Conservation (phyloP, 208 protist species). For the Porcisia hertigi region DNA sequence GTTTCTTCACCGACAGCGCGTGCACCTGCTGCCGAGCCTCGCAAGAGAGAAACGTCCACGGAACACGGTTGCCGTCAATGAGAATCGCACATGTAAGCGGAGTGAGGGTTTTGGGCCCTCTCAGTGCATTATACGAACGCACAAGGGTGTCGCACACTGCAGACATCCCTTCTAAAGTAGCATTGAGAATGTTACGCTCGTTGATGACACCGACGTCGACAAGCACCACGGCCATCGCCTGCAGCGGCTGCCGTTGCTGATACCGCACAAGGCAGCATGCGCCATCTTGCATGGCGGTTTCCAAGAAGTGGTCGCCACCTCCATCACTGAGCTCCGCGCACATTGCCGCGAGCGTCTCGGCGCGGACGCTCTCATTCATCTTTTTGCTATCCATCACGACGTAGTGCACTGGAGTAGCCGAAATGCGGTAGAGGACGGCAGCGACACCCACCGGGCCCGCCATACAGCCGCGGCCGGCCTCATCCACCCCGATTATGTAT, state of each 20-base stretch:
- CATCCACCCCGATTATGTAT: conserved; percentile 57
- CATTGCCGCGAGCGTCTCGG: conserved; percentile 21
- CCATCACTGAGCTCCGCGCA: conserved; percentile 17
- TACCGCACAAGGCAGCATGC: conserved; percentile 10
- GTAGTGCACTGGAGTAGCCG: conserved; percentile 13
- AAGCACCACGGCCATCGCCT: conserved; percentile 30
- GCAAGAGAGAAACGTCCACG: conserved; percentile 42
- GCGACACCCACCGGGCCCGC: conserved; percentile 56
- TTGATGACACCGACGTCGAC: conserved; percentile 39
- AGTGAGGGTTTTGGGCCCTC: conserved; percentile 8
- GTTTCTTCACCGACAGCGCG: conserved; percentile 5
- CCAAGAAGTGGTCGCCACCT: not conserved
- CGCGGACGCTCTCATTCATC: conserved; percentile 28
- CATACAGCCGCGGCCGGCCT: conserved; percentile 62
- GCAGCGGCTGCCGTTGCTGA: conserved; percentile 13
- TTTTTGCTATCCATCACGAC: conserved; percentile 47
- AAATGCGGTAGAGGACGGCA: conserved; percentile 37
- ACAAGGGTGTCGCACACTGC: conserved; percentile 28
- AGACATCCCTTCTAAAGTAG: conserved; percentile 61
- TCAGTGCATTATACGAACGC: conserved; percentile 13
- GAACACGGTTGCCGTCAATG: conserved; percentile 49
- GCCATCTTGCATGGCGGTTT: not conserved
- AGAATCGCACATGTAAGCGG: conserved; percentile 41
- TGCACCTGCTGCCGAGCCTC: conserved; percentile 15
- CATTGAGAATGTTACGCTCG: conserved; percentile 56